Percentiles rank a stretch among this genome's conserved stretches.
Conservation (phyloP, 2,329 filamentous ascomycete genomes). For the Myotisia sp. region DNA sequence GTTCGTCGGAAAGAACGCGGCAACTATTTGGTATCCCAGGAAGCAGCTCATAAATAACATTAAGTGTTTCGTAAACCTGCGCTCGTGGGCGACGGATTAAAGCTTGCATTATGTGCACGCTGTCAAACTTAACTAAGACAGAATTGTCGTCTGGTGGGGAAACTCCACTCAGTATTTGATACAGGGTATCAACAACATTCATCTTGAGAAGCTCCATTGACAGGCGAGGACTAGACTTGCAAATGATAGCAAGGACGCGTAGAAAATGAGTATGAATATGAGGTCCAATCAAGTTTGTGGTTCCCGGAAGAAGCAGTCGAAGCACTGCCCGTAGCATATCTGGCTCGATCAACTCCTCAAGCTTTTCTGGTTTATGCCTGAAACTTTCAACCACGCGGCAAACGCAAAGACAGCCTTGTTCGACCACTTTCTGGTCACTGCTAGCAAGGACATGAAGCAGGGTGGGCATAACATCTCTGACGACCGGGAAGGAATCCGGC, state of each 20-base stretch:
- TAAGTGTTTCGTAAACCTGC: slow-evolving; percentile 91
- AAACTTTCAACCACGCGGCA: slow-evolving; percentile 96
- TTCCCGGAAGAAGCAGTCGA: slow-evolving; percentile 77
- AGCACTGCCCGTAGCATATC: slow-evolving; percentile 74
- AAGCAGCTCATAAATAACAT: slow-evolving; percentile 89
- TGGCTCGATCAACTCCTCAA: slow-evolving; percentile 84
- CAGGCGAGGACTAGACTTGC: slow-evolving; percentile 71
- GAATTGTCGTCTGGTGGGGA: slow-evolving; percentile 75
- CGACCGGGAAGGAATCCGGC: slow-evolving; percentile 79
- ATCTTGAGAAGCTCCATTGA: slow-evolving; percentile 88
- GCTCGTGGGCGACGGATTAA: slow-evolving; percentile 89
- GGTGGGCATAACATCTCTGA: slow-evolving; percentile 92
- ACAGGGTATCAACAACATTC: slow-evolving; percentile 92
- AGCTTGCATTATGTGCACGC: slow-evolving; percentile 96
- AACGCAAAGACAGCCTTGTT: slow-evolving; percentile 90
- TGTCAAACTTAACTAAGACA: slow-evolving; percentile 57
- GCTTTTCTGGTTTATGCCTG: slow-evolving; percentile 68
- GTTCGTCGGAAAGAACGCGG: slow-evolving; percentile 37
- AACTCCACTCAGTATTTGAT: slow-evolving; percentile 91
- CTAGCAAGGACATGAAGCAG: slow-evolving; percentile 79
- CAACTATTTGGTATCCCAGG: slow-evolving; percentile 53
- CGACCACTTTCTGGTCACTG: slow-evolving; percentile 90
- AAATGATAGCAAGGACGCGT: slow-evolving; percentile 76
- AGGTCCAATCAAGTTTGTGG: slow-evolving; percentile 84
- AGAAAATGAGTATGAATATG: slow-evolving; percentile 95